Evolutionary conservation across 306 rosid species (phyloP).

Genomic region (Inga laurina): DNA sequence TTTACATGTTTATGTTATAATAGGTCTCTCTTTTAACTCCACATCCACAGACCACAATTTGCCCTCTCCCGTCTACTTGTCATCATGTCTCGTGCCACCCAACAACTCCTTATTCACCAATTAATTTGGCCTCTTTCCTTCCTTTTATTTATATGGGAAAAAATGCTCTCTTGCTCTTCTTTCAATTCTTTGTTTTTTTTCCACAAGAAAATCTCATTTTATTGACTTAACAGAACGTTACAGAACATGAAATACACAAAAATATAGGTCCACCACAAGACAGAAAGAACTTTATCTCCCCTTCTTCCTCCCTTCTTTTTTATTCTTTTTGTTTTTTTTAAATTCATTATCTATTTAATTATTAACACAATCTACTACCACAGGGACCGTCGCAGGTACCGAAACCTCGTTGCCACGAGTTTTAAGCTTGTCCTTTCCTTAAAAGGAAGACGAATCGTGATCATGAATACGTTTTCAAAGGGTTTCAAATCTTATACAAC

Average conservation of each 20-base stretch:
- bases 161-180: background rate
- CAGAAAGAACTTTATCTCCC: background rate
- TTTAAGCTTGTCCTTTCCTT: conserved; percentile 3
- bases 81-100: conserved; percentile 39
- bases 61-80: conserved; percentile 28
- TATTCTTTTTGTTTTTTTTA: background rate
- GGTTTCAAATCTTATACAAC: background rate
- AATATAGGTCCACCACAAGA: background rate
- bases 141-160: background rate
- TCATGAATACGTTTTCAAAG: background rate
- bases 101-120: background rate
- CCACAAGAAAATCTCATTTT: too few relatives aligned
- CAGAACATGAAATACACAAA: too few relatives aligned
- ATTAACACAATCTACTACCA: background rate
- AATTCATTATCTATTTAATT: background rate
- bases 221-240: too few relatives aligned
- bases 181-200: background rate
- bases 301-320: background rate
- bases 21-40: conserved; percentile 36
- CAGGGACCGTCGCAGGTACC: background rate
- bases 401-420: background rate
- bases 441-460: background rate
- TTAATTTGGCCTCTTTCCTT: background rate
- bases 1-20: background rate
- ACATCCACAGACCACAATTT: conserved; percentile 3